phyloP scores from a whole-genome alignment of 2,329 filamentous ascomycete genomes.

The Penicillium nordicum region DNA sequence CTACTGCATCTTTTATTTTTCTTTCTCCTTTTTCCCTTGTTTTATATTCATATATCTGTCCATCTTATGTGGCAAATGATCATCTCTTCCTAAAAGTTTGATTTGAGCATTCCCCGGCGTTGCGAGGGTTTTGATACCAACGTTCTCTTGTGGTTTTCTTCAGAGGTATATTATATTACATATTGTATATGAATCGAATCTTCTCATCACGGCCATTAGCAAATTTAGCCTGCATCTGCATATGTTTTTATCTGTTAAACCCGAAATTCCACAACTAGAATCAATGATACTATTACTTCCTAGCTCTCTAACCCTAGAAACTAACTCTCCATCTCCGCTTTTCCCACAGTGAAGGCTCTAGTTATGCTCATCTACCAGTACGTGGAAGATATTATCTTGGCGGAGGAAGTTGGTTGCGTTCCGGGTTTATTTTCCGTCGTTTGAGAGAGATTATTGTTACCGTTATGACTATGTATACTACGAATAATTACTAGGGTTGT shows the following conservation, averaged over 20 bases:
- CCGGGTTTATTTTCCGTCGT: constrained; percentile 55
- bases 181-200: constrained; percentile 8
- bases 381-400: constrained; percentile 46
- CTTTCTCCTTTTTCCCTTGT: neutral
- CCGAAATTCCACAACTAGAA: neutral
- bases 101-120: constrained; percentile 37
- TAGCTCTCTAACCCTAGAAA: no score
- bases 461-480: neutral
- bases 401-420: constrained; percentile 47
- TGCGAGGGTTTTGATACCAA: constrained; percentile 32
- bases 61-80: constrained; percentile 7
- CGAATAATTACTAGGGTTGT: neutral
- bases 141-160: constrained; percentile 18
- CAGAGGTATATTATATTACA: constrained; percentile 12
- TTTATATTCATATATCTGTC: constrained; percentile 4
- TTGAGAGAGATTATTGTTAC: constrained; percentile 9
- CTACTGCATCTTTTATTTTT: neutral
- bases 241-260: neutral
- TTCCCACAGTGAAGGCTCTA: neutral
- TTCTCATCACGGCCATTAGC: neutral
- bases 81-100: constrained; percentile 27
- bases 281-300: neutral
- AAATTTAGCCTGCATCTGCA: neutral
- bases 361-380: constrained; percentile 19
- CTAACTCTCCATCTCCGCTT: no score